Base-by-base conservation (phyloP, 2,329 filamentous ascomycete species). In the Colletotrichum horii region DNA sequence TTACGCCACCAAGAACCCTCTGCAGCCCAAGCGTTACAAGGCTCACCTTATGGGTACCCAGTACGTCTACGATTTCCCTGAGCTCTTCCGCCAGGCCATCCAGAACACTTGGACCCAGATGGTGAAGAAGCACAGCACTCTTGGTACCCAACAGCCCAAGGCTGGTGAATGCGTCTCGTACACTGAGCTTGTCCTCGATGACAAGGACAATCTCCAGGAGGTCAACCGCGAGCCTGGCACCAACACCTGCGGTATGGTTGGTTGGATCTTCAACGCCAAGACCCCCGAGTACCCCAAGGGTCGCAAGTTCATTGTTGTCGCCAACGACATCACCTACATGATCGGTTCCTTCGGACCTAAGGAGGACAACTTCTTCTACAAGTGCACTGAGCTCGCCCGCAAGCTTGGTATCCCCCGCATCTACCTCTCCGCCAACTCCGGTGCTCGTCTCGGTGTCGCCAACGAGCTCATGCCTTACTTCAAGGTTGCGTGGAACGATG, bases 281-380 rank as follows among this genome's bases (percentile, higher is more conserved):
- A 98, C 97, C 2, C 97, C 97, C 12, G 97, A 99, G 86, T 99
- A 99, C 84, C 96, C 97, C 74, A 91, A 92, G 78, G 97, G 97
- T 75, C 93, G 97, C 79, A 95, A 95, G 83, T 98, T 98, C 87
- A 93, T 99, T 83, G 95, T 99, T 78, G 94, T 99, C 78, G 96
- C 97, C 90, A 99, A 99, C 90, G 97, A 99, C 83, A 99, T 99
- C 85, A 99, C 97, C 22, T 98, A 95, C 91, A 97, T 97, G 90
- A 99, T 98, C 84, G 97, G 97, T 82, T 98, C 95, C 3, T 99
- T 99, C 84, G 97, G 97, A 68, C 97, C 97, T 55, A 93, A 94
- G 87, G 97, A 99, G 88, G 97, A 99, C 86, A 94, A 95, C 81
- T 99, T 98, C 92, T 99, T 99, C 93, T 91, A 97, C 90, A 98